Evolutionary conservation across 768 basidiomycete species (phyloP), one percentile per base, ranked within the genome.

Genomic region (Russula virescens): DNA sequence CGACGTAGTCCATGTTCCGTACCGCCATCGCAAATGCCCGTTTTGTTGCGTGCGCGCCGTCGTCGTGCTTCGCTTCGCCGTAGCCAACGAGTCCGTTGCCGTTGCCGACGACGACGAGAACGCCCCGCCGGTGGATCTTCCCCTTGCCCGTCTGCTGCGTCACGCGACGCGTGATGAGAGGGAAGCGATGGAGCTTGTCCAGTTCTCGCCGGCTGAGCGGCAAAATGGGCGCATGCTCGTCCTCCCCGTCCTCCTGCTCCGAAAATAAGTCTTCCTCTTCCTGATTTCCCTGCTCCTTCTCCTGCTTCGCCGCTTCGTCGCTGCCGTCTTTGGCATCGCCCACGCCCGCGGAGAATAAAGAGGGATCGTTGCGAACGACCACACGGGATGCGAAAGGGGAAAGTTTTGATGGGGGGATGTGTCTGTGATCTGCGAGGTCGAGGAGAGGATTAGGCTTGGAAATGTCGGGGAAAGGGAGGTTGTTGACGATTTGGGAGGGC

Each of bases 121-220:
- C 76, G 56, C 83, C 83, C 55, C 80, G 73, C 19, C 84, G 81
- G 28, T 81, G 79, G 64, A 89, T 88, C 71, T 93, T 96, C 16
- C 97, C 97, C 75, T 98, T 98, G 60, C 89, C 87, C 0, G 94
- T 98, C 80, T 98, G 95, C 64, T 92, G 88, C 5, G 84, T 84
- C 68, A 95, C 87, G 46, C 84, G 76, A 7, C 86, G 81, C 65
- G 63, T 66, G 64, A 83, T 63, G 61, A 82, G 73, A 0, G 77
- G 66, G 64, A 78, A 80, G 23, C 73, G 65, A 66, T 80, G 75
- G 34, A 81, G 69, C 31, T 70, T 69, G n/a, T 68, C 60, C 55
- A 74, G 63, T 26, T 77, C 70, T 42, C 6, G 38, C 5, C 57
- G 26, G 18, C 67, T 26, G 43, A 71, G 60, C 54, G 73, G 71